Conservation (phyloP, 2,329 filamentous ascomycete species). For the Trichophyton rubrum region DNA sequence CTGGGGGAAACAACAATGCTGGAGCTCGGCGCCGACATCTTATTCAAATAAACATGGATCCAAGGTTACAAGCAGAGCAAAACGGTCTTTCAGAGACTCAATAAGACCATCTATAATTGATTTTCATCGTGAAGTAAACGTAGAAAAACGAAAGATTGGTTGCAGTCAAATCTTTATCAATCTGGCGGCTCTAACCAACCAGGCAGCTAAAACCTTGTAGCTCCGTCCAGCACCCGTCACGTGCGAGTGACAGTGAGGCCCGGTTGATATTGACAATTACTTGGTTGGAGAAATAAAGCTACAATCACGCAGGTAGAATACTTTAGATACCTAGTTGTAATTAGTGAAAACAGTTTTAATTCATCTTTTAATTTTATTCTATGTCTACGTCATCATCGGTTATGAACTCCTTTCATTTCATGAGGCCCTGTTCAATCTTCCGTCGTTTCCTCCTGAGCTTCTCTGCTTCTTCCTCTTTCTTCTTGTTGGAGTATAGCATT, state of each 20-base stretch:
- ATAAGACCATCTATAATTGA: neutral
- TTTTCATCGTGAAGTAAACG: neutral
- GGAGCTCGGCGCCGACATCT: neutral
- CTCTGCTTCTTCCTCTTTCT: slow-evolving; percentile 82
- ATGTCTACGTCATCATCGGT: neutral
- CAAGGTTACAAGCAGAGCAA: neutral
- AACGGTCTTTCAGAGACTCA: neutral
- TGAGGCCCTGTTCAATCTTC: slow-evolving; percentile 57
- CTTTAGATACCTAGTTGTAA: too few species aligned
- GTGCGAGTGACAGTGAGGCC: neutral
- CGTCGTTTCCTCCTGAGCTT: slow-evolving; percentile 79
- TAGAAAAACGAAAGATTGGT: neutral
- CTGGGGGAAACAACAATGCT: neutral
- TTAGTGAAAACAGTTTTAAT: neutral
- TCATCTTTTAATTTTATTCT: neutral
- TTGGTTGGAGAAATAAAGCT: too few species aligned
- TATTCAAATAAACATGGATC: neutral
- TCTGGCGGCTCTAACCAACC: too few species aligned
- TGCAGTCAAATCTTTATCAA: neutral
- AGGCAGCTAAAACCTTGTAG: too few species aligned
- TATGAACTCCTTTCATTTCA: slow-evolving; percentile 14
- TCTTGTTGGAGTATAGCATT: slow-evolving; percentile 91
- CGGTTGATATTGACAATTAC: too few species aligned
- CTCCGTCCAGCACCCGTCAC: neutral
- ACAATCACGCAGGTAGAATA: too few species aligned